These are phyloP conservation scores for Candida cerambycidarum DNA, from an alignment of 805 yeast genomes.

Conservation along the genomic window DNA sequence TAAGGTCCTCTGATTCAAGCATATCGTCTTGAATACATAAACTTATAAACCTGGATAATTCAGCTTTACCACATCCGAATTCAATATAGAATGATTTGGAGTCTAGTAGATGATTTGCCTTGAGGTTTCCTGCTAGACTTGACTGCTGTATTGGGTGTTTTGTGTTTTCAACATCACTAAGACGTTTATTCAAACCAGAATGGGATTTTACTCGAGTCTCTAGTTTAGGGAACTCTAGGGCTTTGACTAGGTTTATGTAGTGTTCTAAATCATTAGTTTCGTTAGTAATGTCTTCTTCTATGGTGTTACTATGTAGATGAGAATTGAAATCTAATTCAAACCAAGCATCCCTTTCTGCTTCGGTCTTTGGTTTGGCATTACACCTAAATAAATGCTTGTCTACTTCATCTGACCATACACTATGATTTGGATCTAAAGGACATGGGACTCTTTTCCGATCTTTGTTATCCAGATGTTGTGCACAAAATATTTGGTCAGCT, in stretches of 20 bases:
- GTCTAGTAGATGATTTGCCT: conserved; percentile 38
- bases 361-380: conserved; percentile 38
- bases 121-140: conserved; percentile 70
- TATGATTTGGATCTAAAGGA: conserved; percentile 74
- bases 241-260: too few relatives aligned
- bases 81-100: conserved; percentile 51
- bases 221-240: conserved; percentile 18
- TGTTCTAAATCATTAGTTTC: too few relatives aligned
- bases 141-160: conserved; percentile 86
- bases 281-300: conserved; percentile 10
- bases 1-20: background rate
- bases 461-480: conserved; percentile 50
- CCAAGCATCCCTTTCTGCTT: conserved; percentile 47
- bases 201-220: conserved; percentile 21
- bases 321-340: conserved; percentile 49
- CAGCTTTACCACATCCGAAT: conserved; percentile 92
- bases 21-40: conserved; percentile 29
- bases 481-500: conserved; percentile 51
- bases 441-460: conserved; percentile 57
- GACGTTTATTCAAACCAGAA: conserved; percentile 37
- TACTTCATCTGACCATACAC: conserved; percentile 62
- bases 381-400: conserved; percentile 62
- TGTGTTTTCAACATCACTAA: conserved; percentile 49
- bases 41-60: conserved; percentile 65
- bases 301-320: conserved; percentile 4